Evolutionary conservation across 371 early-diverging fungal genomes (phyloP).

Genomic region (Mortierella sp.): DNA sequence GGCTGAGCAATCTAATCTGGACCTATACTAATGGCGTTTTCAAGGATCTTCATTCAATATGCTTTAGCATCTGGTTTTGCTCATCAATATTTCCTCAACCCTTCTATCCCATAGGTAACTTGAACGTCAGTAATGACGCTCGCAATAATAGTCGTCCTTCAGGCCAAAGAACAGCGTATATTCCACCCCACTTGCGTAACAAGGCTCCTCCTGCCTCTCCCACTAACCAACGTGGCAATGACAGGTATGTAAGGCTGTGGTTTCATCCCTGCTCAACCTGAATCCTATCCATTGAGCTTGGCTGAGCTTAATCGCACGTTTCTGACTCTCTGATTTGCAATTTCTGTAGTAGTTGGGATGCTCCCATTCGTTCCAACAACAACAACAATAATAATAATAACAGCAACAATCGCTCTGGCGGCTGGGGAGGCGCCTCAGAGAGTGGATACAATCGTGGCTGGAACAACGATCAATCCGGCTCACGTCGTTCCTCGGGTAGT

Average conservation of each 20-base stretch:
- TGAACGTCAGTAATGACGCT: constrained; percentile 66
- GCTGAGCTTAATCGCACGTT: background rate
- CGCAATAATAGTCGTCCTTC: constrained; percentile 41
- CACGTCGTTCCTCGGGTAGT: constrained; percentile 23
- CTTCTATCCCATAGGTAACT: constrained; percentile 64
- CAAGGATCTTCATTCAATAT: background rate
- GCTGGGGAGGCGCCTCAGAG: constrained; percentile 55
- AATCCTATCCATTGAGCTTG: background rate
- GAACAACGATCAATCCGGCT: constrained; percentile 33
- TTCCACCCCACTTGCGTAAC: constrained; percentile 71
- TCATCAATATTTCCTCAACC: background rate
- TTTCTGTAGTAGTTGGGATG: constrained; percentile 36
- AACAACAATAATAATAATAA: constrained; percentile 19
- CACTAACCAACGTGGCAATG: constrained; percentile 19
- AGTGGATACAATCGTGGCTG: constrained; percentile 57
- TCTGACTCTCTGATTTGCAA: background rate
- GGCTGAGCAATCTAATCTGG: background rate
- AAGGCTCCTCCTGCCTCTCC: constrained; percentile 25
- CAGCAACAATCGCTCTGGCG: constrained; percentile 14
- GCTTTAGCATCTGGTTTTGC: background rate
- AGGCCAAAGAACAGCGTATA: constrained; percentile 56
- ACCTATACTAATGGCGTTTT: background rate
- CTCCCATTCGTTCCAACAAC: constrained; percentile 29
- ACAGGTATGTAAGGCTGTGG: constrained; percentile 27
- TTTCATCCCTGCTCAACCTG: background rate